Evolutionary conservation across 306 rosid species (phyloP).

Genomic region (Biancaea sappan): DNA sequence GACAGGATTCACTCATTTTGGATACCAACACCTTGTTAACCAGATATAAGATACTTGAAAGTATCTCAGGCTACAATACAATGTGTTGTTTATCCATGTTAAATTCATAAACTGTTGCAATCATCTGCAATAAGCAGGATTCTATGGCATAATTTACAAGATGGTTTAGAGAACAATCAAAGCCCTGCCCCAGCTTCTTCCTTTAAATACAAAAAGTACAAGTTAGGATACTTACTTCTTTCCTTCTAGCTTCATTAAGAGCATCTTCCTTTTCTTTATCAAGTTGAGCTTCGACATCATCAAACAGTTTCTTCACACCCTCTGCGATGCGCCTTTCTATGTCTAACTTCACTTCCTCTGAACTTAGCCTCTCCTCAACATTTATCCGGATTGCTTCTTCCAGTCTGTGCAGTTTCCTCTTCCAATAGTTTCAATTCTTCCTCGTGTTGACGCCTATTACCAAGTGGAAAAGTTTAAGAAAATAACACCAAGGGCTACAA

Average conservation of each 20-base stretch:
- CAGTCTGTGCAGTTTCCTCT: constrained; percentile 81
- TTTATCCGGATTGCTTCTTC: constrained; percentile 74
- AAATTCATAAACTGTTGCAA: constrained; percentile 5
- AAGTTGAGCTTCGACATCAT: constrained; percentile 80
- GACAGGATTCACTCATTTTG: constrained; percentile 11
- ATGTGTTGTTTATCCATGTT: not conserved
- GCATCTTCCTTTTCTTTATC: constrained; percentile 91
- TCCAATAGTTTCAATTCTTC: constrained; percentile 73
- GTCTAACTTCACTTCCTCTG: constrained; percentile 66
- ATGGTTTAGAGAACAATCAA: not conserved
- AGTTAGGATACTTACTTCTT: constrained; percentile 64
- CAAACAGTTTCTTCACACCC: constrained; percentile 64
- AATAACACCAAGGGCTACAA: not conserved
- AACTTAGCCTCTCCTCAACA: constrained; percentile 77
- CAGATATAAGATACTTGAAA: constrained; percentile 12
- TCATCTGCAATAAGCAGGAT: not conserved
- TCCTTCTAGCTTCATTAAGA: constrained; percentile 75
- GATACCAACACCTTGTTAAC: constrained; percentile 9
- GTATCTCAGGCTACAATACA: constrained; percentile 10
- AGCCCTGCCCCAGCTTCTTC: not conserved
- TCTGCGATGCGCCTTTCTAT: constrained; percentile 71
- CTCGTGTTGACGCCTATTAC: constrained; percentile 67
- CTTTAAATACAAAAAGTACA: not conserved
- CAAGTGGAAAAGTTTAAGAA: constrained; percentile 34
- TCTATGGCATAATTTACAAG: not conserved